These are phyloP conservation scores for Xylariaceae sp. DNA, from an alignment of 2,329 filamentous ascomycete genomes.

Conservation along the genomic window DNA sequence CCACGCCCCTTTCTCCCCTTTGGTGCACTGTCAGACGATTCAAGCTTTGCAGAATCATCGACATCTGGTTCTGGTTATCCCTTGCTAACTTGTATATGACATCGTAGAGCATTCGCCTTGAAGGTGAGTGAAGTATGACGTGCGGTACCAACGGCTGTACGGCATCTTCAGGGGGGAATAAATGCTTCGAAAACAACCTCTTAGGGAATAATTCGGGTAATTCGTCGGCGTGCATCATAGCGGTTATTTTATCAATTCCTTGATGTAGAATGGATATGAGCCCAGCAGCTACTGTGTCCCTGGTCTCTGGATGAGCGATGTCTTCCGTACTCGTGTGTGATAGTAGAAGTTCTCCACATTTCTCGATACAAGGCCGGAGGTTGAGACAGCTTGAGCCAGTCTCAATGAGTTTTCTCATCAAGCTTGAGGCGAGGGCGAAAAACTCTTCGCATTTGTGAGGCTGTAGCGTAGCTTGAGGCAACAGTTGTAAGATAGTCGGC, in stretches of 20 bases:
- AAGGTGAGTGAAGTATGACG: conserved; percentile 47
- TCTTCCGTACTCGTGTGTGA: conserved; percentile 30
- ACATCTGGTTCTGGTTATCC: conserved; percentile 44
- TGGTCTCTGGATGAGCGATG: conserved; percentile 34
- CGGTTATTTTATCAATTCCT: conserved; percentile 27
- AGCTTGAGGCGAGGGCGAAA: conserved; percentile 24
- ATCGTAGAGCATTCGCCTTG: conserved; percentile 55
- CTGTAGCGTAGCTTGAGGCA: conserved; percentile 32
- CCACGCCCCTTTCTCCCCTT: conserved; percentile 38
- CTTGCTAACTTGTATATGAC: conserved; percentile 54
- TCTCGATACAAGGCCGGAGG: conserved; percentile 21
- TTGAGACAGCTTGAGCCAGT: conserved; percentile 23
- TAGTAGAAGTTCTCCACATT: conserved; percentile 26
- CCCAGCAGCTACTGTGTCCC: conserved; percentile 35
- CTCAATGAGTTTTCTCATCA: conserved; percentile 29
- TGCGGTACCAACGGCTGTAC: conserved; percentile 31
- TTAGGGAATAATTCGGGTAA: conserved; percentile 33
- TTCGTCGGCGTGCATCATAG: conserved; percentile 18
- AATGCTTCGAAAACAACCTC: conserved; percentile 55
- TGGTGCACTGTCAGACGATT: conserved; percentile 44
- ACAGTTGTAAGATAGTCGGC: conserved; percentile 37
- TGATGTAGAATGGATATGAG: conserved; percentile 34
- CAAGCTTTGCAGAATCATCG: conserved; percentile 47
- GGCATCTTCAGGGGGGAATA: conserved; percentile 54
- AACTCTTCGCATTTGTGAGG: conserved; percentile 40